Evolutionary conservation across 2,329 filamentous ascomycete species (phyloP).

Genomic region (Fusarium beomiforme): DNA sequence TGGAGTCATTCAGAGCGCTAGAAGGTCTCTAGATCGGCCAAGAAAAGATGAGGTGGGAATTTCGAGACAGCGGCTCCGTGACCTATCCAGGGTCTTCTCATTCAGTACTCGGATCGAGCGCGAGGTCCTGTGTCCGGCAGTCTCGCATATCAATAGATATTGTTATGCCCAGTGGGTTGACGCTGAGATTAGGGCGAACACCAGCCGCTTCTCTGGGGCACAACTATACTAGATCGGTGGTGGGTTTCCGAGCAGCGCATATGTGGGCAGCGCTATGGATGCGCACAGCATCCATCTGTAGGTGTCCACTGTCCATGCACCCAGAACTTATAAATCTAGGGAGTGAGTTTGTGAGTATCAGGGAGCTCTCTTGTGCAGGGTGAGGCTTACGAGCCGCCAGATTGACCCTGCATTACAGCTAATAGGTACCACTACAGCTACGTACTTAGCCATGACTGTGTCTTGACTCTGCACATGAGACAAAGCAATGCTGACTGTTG

Average conservation of each 20-base stretch:
- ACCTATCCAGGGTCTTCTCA: slow-evolving; percentile 21
- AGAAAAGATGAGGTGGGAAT: background rate
- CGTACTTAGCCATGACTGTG: background rate
- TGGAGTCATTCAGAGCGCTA: slow-evolving; percentile 13
- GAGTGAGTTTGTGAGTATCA: background rate
- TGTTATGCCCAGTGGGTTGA: background rate
- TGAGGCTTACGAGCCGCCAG: slow-evolving; percentile 2
- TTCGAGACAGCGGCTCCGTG: slow-evolving; percentile 31
- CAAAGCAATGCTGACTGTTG: background rate
- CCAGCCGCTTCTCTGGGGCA: slow-evolving; percentile 18
- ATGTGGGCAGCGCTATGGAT: background rate
- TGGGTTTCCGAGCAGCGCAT: slow-evolving; percentile 20
- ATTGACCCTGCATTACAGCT: background rate
- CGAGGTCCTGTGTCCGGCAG: background rate
- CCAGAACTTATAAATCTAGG: background rate
- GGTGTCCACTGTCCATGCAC: background rate
- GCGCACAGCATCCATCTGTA: background rate
- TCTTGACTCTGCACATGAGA: background rate
- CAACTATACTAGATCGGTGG: slow-evolving; percentile 14
- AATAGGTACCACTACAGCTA: background rate
- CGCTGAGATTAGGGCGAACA: slow-evolving; percentile 15
- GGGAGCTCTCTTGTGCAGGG: background rate
- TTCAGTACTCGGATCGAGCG: slow-evolving; percentile 6
- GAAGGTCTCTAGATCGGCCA: slow-evolving; percentile 1
- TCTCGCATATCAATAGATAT: slow-evolving; percentile 8